A percentile compares a stretch with the other conserved stretches of the same genome.
Conservation (phyloP, 768 basidiomycete species). For the Rubroboletus pulcherrimus region DNA sequence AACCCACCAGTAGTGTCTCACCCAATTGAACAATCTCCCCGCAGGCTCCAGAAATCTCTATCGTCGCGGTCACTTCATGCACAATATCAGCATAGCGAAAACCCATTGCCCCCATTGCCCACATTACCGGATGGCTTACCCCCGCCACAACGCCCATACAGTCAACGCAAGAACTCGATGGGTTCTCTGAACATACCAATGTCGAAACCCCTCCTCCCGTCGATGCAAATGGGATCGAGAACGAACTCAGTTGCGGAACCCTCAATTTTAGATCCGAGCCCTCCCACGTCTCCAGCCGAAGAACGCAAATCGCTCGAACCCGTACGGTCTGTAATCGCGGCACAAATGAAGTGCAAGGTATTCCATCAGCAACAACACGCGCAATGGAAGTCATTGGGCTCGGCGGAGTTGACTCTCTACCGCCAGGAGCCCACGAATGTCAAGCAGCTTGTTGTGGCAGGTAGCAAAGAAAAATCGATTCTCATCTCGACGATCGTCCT, state of each 20-base stretch:
- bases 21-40: constrained; percentile 44
- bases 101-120: constrained; percentile 36
- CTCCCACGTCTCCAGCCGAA: constrained; percentile 76
- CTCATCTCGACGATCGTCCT: constrained; percentile 95
- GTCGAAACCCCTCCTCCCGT: constrained; percentile 56
- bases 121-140: constrained; percentile 33
- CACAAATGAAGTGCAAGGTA: constrained; percentile 97
- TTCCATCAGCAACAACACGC: constrained; percentile 93
- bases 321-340: constrained; percentile 71
- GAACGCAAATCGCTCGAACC: constrained; percentile 59
- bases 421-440: constrained; percentile 79
- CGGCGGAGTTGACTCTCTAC: constrained; percentile 85
- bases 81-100: constrained; percentile 43
- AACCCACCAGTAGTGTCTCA: constrained; percentile 23
- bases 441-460: constrained; percentile 94
- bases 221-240: constrained; percentile 52
- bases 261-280: constrained; percentile 68
- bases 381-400: constrained; percentile 96
- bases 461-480: constrained; percentile 68
- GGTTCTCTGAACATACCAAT: constrained; percentile 36
- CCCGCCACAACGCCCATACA: constrained; percentile 26
- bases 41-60: constrained; percentile 45
- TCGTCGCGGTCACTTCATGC: constrained; percentile 59
- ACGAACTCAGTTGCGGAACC: constrained; percentile 48
- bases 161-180: constrained; percentile 19